Base-by-base conservation (phyloP, 306 rosid genomes). In the Gastrolobium villosum region DNA sequence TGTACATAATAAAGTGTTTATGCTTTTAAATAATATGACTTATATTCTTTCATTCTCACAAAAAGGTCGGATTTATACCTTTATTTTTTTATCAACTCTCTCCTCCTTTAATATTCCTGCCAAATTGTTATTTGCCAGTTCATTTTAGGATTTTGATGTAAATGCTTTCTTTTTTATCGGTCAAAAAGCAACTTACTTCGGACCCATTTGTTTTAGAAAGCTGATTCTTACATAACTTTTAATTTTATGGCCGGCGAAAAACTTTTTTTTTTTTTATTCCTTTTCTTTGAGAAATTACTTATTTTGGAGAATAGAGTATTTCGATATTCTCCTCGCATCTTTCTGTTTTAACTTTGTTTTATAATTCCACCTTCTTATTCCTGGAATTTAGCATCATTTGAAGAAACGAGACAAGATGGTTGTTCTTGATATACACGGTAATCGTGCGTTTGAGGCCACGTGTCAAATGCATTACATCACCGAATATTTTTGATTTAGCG, bases 311-410 rank as follows among this genome's bases (percentile, higher is more conserved):
- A 14, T 74, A 13, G 9, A 48, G 44, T 36, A 63, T 36, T 75
- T 10, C 13, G 28, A 63, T 76, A 49, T 39, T 37, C 64, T 13
- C 0, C 3, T 4, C 10, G 2, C 1, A 4, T 15, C 64, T 26
- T 20, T 63, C 20, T 9, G 20, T 46, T 46, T 32, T 60, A 46
- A 60, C 32, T 35, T 60, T 34, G 26, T 59, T 32, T 74, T n/a
- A 44, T 7, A 74, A 1, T 44, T 48, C 15, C 36, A 46, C 61
- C 7, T 13, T 34, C 52, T 31, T 28, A 31, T 1, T 2, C 3
- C 15, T 56, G 26, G 1, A 40, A 61, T 46, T 44, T 15, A 60
- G 70, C 67, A 74, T 32, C 59, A 32, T 10, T 72, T n/a, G n/a
- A 32, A 6, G n/a, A 43, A 73, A 14, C 13, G 9, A 6, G 6